Evolutionary conservation across 345 rosid species (phyloP).

Genomic region (Syzygium oleosum): DNA sequence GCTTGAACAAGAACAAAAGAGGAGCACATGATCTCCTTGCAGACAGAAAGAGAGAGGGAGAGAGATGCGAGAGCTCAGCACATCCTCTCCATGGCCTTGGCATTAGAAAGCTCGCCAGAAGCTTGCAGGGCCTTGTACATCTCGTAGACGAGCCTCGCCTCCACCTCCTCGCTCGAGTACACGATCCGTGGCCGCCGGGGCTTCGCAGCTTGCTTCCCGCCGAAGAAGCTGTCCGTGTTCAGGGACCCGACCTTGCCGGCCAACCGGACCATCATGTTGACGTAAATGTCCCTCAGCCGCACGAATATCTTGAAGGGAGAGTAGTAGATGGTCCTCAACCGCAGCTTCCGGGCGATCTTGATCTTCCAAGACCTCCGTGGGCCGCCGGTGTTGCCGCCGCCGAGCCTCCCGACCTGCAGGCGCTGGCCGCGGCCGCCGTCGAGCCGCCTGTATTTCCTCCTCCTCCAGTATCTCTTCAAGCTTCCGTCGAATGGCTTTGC

Average conservation of each 20-base stretch:
- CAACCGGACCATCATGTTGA: conserved; percentile 9
- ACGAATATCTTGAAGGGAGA: conserved; percentile 1
- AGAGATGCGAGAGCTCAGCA: not conserved
- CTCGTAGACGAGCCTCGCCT: conserved; percentile 5
- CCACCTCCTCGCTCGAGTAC: conserved; percentile 7
- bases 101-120: not conserved
- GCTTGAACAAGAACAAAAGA: not conserved
- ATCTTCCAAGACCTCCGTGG: conserved; percentile 5
- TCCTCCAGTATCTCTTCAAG: conserved; percentile 4
- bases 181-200: not conserved
- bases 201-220: conserved; percentile 3
- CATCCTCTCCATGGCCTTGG: not conserved
- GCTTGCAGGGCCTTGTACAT: conserved; percentile 10
- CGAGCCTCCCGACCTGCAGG: conserved; percentile 1
- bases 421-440: not conserved
- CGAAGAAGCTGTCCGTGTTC: not conserved
- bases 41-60: not conserved
- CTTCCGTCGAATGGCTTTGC: not conserved
- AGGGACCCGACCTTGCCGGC: conserved; percentile 6
- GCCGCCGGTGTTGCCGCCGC: not conserved
- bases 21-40: not conserved
- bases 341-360: conserved; percentile 2
- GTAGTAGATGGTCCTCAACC: not conserved
- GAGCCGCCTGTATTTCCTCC: conserved; percentile 4
- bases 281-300: conserved; percentile 3